Percentiles rank a stretch among this genome's conserved stretches.
phyloP scores from a whole-genome alignment of 169 alveolate genomes.

The Plasmodium blacklocki region DNA sequence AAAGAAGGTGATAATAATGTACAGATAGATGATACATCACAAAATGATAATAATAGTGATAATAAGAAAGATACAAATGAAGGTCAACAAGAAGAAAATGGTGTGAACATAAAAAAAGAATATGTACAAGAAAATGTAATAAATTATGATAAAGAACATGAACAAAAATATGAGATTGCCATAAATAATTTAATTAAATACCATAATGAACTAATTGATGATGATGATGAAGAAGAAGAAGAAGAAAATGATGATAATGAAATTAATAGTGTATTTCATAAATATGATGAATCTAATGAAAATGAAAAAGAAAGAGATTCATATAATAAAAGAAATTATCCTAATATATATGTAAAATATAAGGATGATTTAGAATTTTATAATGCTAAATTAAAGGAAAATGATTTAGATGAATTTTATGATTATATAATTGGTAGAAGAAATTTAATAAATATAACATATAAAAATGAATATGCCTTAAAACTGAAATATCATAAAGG shows the following conservation, averaged over 20 bases:
- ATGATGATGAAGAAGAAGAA: background rate
- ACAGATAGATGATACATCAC: background rate
- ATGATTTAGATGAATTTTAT: constrained; percentile 47
- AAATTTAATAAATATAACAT: constrained; percentile 17
- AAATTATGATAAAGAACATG: too few species aligned
- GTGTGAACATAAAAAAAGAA: background rate
- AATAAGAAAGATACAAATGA: background rate
- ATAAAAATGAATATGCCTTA: constrained; percentile 54
- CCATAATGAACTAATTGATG: background rate
- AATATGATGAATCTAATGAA: constrained; percentile 3
- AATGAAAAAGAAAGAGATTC: constrained; percentile 9
- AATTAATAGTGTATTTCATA: constrained; percentile 14
- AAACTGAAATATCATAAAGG: constrained; percentile 68
- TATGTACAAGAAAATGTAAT: background rate
- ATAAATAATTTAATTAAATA: background rate
- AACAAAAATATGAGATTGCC: background rate
- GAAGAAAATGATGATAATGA: constrained; percentile 5
- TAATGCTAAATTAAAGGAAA: constrained; percentile 18
- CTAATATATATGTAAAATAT: constrained; percentile 8
- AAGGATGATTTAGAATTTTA: constrained; percentile 21
- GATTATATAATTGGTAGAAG: constrained; percentile 32
- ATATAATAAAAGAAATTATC: background rate
- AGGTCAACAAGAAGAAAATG: constrained; percentile 2
- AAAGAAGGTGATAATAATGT: background rate
- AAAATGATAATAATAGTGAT: background rate